Conservation (phyloP, 495 filamentous ascomycete genomes). For the Tuber borchii region DNA sequence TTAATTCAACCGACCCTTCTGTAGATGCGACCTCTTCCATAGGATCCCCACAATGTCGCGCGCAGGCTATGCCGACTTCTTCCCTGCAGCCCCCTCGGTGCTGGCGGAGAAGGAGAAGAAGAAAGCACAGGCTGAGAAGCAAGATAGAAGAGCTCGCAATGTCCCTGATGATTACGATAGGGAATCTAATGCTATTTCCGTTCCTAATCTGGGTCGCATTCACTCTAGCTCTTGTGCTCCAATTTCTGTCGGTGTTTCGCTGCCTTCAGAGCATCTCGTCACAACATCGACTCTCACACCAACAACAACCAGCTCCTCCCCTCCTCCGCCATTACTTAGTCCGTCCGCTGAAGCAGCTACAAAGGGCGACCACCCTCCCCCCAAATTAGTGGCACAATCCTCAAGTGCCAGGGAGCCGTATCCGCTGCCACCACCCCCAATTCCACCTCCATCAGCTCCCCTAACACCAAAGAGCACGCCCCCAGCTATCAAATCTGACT, state of each 20-base stretch:
- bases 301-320: conserved; percentile 22
- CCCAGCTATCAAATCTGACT: conserved; percentile 33
- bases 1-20: conserved; percentile 16
- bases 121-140: conserved; percentile 42
- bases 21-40: conserved; percentile 42
- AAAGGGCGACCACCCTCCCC: conserved; percentile 28
- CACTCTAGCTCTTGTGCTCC: conserved; percentile 19
- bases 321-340: conserved; percentile 33
- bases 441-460: conserved; percentile 33
- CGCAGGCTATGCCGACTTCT: conserved; percentile 84
- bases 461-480: conserved; percentile 41
- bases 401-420: conserved; percentile 24
- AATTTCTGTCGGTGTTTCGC: conserved; percentile 10
- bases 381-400: conserved; percentile 23
- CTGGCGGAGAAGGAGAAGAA: conserved; percentile 45
- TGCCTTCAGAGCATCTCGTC: neutral
- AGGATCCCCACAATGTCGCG: conserved; percentile 60
- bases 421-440: conserved; percentile 14
- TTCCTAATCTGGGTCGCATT: conserved; percentile 19
- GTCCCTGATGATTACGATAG: conserved; percentile 28
- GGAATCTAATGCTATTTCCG: conserved; percentile 45
- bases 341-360: conserved; percentile 23
- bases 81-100: conserved; percentile 73
- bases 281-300: conserved; percentile 28
- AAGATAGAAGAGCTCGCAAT: conserved; percentile 41